Conservation (phyloP, 2,329 filamentous ascomycete genomes). For the Xylariaceae sp. region DNA sequence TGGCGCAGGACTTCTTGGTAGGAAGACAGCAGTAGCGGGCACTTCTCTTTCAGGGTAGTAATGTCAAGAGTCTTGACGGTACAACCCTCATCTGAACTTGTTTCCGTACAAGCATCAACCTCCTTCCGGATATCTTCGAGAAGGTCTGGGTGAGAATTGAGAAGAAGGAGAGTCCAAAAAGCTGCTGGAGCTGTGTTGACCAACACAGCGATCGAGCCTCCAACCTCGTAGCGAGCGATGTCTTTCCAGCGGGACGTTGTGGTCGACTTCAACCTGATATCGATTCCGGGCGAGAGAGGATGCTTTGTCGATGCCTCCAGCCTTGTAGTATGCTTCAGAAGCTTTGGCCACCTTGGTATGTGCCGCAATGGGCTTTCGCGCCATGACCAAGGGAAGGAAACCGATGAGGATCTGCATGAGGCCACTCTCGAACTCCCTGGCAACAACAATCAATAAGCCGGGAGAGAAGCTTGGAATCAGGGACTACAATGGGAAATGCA, state of each 20-base stretch:
- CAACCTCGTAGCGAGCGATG: conserved; percentile 37
- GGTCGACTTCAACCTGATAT: conserved; percentile 25
- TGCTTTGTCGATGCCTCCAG: conserved; percentile 31
- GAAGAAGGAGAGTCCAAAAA: conserved; percentile 37
- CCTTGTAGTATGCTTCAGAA: conserved; percentile 34
- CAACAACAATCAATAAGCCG: too few species aligned
- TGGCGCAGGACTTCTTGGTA: conserved; percentile 38
- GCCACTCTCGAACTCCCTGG: conserved; percentile 18
- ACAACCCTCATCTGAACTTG: conserved; percentile 5
- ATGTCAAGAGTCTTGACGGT: conserved; percentile 21
- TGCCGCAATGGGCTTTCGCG: conserved; percentile 27
- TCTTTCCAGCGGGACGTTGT: conserved; percentile 30
- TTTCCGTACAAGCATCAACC: conserved; percentile 16
- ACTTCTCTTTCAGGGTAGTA: conserved; percentile 28
- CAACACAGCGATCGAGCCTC: conserved; percentile 34
- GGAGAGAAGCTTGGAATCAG: too few species aligned
- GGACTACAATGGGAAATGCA: too few species aligned
- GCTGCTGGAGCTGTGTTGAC: conserved; percentile 34
- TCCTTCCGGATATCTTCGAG: conserved; percentile 29
- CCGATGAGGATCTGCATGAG: conserved; percentile 19
- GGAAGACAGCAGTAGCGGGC: conserved; percentile 34
- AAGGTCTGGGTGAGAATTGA: conserved; percentile 26
- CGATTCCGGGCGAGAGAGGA: conserved; percentile 34
- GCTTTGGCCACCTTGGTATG: conserved; percentile 30
- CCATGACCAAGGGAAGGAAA: conserved; percentile 25